Evolutionary conservation across 805 yeast genomes (phyloP).

Genomic region (Wickerhamiella azymoides): DNA sequence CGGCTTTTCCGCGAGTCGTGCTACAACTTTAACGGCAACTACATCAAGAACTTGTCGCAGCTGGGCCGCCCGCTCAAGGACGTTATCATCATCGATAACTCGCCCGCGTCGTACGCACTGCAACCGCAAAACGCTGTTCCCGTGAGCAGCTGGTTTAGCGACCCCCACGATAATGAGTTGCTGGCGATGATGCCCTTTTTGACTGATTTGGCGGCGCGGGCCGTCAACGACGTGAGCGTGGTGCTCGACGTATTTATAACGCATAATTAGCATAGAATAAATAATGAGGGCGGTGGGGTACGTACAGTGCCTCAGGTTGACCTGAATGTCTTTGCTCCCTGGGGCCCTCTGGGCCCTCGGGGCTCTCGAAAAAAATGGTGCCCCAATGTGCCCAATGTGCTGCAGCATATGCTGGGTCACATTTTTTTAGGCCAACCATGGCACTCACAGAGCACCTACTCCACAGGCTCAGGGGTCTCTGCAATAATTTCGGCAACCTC

Average conservation of each 20-base stretch:
- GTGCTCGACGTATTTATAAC: constrained; percentile 54
- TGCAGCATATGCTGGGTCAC: too few relatives aligned
- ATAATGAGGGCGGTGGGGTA: too few relatives aligned
- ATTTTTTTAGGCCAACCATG: too few relatives aligned
- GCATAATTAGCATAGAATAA: constrained; percentile 1
- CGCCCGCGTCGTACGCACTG: constrained; percentile 95
- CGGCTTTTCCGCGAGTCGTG: constrained; percentile 90
- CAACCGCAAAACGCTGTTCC: constrained; percentile 98
- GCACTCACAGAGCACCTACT: too few relatives aligned
- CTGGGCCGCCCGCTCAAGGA: constrained; percentile 84
- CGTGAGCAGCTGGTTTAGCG: constrained; percentile 95
- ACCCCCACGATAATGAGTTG: constrained; percentile 91
- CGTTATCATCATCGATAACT: constrained; percentile 83
- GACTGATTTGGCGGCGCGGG: constrained; percentile 60
- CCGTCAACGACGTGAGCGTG: constrained; percentile 72
- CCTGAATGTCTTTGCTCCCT: too few relatives aligned
- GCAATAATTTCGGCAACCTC: too few relatives aligned
- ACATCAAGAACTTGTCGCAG: constrained; percentile 84
- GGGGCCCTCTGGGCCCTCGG: too few relatives aligned
- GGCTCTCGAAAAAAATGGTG: too few relatives aligned
- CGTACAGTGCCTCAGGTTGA: too few relatives aligned
- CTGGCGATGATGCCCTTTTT: constrained; percentile 81
- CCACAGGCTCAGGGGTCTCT: too few relatives aligned
- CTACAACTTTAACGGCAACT: constrained; percentile 84
- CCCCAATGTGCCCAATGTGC: too few relatives aligned